phyloP scores from a whole-genome alignment of 192 early-diverging fungal genomes.

The Geranomyces michiganensis region DNA sequence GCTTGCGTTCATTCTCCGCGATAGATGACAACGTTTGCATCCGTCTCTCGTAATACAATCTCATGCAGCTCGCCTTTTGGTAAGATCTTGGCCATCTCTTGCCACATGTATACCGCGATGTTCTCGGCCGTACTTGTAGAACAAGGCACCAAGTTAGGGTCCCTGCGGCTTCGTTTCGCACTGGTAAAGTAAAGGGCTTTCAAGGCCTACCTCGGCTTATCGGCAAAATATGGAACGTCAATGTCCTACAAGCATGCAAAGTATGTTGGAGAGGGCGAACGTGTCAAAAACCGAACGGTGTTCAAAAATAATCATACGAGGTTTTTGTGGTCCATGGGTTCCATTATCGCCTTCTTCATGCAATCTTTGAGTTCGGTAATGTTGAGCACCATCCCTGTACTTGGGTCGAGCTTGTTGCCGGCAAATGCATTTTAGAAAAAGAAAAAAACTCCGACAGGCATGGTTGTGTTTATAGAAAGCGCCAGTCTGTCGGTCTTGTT shows the following conservation, averaged over 20 bases:
- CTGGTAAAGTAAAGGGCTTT: background rate
- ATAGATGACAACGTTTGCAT: conserved; percentile 69
- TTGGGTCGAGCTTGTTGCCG: conserved; percentile 59
- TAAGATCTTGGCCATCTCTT: conserved; percentile 49
- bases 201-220: conserved; percentile 56
- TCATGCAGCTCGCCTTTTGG: conserved; percentile 49
- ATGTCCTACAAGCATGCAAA: conserved; percentile 56
- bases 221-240: conserved; percentile 78
- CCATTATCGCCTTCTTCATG: conserved; percentile 72
- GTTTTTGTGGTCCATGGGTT: conserved; percentile 85
- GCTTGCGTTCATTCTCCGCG: conserved; percentile 56
- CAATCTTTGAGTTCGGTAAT: conserved; percentile 77
- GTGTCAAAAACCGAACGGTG: background rate
- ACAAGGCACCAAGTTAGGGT: background rate
- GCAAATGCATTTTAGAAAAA: background rate
- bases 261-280: background rate
- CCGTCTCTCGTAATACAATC: conserved; percentile 71
- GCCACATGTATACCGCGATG: conserved; percentile 86
- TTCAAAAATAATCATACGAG: conserved; percentile 50
- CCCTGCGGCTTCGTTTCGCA: background rate
- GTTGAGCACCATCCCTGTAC: conserved; percentile 89
- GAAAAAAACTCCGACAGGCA: background rate
- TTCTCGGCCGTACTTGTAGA: conserved; percentile 92
- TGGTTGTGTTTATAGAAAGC: background rate
- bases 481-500: conserved; percentile 6